Evolutionary conservation across 768 basidiomycete genomes (phyloP), one percentile per base, ranked within the genome.

Genomic region (Pisolithus albus): DNA sequence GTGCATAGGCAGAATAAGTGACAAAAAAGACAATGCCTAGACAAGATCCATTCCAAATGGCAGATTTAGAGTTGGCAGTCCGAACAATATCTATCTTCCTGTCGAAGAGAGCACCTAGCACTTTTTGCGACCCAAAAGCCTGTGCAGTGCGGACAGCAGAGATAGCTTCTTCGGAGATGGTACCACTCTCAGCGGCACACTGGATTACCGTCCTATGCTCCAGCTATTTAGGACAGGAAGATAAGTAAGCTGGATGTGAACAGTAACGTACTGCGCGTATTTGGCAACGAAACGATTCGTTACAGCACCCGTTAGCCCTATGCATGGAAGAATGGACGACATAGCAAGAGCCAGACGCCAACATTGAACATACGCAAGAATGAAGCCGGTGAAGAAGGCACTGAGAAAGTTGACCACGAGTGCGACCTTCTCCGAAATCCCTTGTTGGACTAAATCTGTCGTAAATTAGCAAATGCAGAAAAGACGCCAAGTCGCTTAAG

Each of bases 131-230:
- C 37, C 91, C 92, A 59, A 98, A 98, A 0, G 94, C 93, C 53
- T 95, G 89, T 3, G 89, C 82, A 1, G 91, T 94, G 18, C 93
- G 84, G 53, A 97, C 73, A 41, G 88, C 87, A 0, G 89, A 86
- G 52, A 97, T 88, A 58, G 92, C 92, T 66, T 96, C 94, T 68
- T 97, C 94, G 0, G 93, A 92, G 13, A 96, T 64, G 10, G 80
- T 83, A 34, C 92, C 92, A 19, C 84, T 84, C 9, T 83, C 79
- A 2, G 92, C 91, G 23, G 92, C 77, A 48, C 84, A 74, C 51
- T 86, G 80, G 50, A 93, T 76, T 26, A 88, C 10, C 78, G 50
- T 56, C 86, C 88, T 39, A 5, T 42, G 32, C 23, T 36, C 6
- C 16, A 43, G 42, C 43, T 34, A 19, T 37, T 6, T 26, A 46